These are phyloP conservation scores for Mucuna pruriens DNA, from an alignment of 306 rosid species.

Conservation along the genomic window DNA sequence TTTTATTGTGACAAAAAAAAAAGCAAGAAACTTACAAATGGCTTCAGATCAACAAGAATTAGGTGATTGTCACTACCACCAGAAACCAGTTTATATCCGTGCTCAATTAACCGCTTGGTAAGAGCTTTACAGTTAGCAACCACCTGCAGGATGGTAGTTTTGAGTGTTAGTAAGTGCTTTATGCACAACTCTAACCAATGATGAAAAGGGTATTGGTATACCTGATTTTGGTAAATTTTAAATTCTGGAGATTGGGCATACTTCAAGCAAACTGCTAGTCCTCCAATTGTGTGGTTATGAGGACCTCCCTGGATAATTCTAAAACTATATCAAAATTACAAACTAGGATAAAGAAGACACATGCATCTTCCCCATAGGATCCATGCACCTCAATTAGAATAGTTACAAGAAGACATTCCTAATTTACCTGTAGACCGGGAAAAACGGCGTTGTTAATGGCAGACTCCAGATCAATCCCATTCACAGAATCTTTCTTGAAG, in stretches of 20 bases:
- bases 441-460: constrained; percentile 94
- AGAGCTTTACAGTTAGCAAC: constrained; percentile 90
- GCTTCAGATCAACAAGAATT: constrained; percentile 95
- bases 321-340: constrained; percentile 21
- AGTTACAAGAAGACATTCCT: constrained; percentile 9
- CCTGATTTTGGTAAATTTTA: constrained; percentile 85
- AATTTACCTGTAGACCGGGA: constrained; percentile 89
- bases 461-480: constrained; percentile 78
- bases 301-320: constrained; percentile 86
- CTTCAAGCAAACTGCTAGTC: constrained; percentile 89
- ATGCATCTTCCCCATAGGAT: not conserved
- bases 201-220: constrained; percentile 37
- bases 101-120: constrained; percentile 65
- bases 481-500: constrained; percentile 85
- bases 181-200: not conserved
- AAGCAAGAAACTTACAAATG: constrained; percentile 64
- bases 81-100: constrained; percentile 86
- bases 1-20: not conserved
- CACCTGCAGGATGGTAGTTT: constrained; percentile 56
- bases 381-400: constrained; percentile 12
- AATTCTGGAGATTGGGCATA: constrained; percentile 78
- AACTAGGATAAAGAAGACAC: constrained; percentile 34
- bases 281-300: constrained; percentile 96
- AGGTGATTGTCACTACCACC: constrained; percentile 96
- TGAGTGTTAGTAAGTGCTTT: constrained; percentile 26